phyloP scores from a whole-genome alignment of 148 eudicot species.

The Rhododendron griersonianum region DNA sequence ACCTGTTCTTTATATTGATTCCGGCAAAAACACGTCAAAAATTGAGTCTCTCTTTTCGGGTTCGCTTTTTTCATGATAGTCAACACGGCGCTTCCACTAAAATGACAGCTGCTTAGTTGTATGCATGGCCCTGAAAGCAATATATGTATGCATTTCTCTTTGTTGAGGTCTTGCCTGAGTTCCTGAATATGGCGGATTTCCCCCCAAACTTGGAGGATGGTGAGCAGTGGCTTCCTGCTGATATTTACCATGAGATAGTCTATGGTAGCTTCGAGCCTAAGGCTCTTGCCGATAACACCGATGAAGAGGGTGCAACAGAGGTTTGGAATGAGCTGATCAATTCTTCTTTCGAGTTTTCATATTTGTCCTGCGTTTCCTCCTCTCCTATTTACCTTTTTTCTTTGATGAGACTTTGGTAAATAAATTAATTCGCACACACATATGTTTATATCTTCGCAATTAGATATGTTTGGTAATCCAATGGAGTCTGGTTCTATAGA shows the following conservation, averaged over 20 bases:
- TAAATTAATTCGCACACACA: not conserved
- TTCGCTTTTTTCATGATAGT: not conserved
- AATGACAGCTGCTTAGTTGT: not conserved
- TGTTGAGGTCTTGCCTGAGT: not conserved
- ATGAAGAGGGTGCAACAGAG: not conserved
- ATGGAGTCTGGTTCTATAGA: not conserved
- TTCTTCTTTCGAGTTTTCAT: not conserved
- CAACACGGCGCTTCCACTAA: not conserved
- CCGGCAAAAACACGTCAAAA: not conserved
- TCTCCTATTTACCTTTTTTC: not conserved
- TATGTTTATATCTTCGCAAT: not conserved
- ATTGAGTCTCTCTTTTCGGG: not conserved
- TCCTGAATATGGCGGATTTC: slow-evolving; percentile 13
- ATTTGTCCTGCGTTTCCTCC: not conserved
- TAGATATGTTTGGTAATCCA: not conserved
- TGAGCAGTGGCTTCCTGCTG: slow-evolving; percentile 18
- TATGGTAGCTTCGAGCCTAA: not conserved
- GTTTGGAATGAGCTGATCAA: slow-evolving; percentile 1
- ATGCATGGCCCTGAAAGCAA: not conserved
- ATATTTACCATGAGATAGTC: slow-evolving; percentile 18
- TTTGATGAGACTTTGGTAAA: not conserved
- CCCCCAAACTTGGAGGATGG: slow-evolving; percentile 27
- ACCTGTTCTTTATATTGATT: slow-evolving; percentile 9
- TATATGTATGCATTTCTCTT: not conserved
- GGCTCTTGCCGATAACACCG: not conserved